Base-by-base conservation (phyloP, 2,329 filamentous ascomycete genomes). In the Sarocladium strictum region DNA sequence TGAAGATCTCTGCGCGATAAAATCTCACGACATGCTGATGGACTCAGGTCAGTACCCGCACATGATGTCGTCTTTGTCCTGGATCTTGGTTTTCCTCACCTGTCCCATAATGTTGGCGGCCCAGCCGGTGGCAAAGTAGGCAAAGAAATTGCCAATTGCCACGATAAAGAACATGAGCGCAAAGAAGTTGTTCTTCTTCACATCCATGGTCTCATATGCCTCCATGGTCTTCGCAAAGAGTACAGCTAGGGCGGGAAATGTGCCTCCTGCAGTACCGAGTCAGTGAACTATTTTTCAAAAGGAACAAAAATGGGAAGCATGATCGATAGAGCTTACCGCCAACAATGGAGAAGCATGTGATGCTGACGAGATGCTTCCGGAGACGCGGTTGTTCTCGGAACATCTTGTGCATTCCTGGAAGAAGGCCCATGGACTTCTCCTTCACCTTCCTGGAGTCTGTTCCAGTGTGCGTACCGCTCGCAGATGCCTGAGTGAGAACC, bases 131-230 rank as follows among this genome's bases (percentile, higher is more conserved):
- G 63, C 56, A 27, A 65, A 67, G 53, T 81, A 81, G 2, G 70
- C 64, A 0, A 78, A 54, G 1, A 77, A 63, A 29, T 76, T 73
- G 2, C 66, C 74, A 10, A 76, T 63, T 1, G 79, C 79, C 15
- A 80, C 65, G 1, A 81, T 65, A 51, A 81, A 78, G 61, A 82
- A 82, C 78, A 83, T 81, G 50, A 79, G 70, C 0, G 77, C 69
- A 63, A 73, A 81, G 59, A 81, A 80, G 63, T 83, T 75, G 5
- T 71, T 75, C 23, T 62, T 60, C n/a, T 56, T 41, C 14, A 53
- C 50, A 17, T 53, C 50, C 12, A 53, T 23, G 3, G 32, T 53
- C 32, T 68, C 60, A 29, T 74, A 74, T 0, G 69, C 68, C 2
- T 68, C 63, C 64, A 75, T 70, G 14, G 71, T 69, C 32, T 63